phyloP scores from a whole-genome alignment of 1,139 yeast genomes.

The Yarrowia galli region DNA sequence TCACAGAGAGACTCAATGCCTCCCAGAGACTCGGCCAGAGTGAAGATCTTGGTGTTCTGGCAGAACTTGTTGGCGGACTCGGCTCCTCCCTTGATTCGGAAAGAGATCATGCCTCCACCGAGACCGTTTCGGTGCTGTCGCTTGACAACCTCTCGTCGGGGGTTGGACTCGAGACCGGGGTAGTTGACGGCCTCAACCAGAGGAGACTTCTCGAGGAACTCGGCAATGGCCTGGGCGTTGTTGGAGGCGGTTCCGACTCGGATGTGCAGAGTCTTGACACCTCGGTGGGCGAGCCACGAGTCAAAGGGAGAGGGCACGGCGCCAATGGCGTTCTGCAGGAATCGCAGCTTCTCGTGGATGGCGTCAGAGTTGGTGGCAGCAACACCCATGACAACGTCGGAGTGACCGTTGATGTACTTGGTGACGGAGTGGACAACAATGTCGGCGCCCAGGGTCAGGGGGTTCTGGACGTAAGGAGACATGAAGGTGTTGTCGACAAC shows the following conservation, averaged over 20 bases:
- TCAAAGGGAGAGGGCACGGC: conserved; percentile 91
- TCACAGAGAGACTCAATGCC: conserved; percentile 88
- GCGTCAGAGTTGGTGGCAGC: conserved; percentile 71
- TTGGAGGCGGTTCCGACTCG: conserved; percentile 74
- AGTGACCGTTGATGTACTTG: conserved; percentile 90
- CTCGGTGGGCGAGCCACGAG: conserved; percentile 93
- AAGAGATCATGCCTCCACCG: conserved; percentile 93
- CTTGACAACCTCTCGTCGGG: conserved; percentile 66
- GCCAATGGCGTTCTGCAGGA: conserved; percentile 88
- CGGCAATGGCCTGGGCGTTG: conserved; percentile 76
- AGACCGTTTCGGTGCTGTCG: conserved; percentile 84
- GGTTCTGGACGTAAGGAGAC: conserved; percentile 91
- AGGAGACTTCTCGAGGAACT: conserved; percentile 61
- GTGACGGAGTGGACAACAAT: conserved; percentile 89
- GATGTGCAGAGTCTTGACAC: conserved; percentile 84
- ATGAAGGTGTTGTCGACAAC: conserved; percentile 95
- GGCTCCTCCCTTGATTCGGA: conserved; percentile 85
- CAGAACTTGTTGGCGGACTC: conserved; percentile 77
- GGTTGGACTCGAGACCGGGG: conserved; percentile 78
- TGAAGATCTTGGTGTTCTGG: conserved; percentile 75
- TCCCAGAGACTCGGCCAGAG: conserved; percentile 89
- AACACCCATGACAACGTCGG: conserved; percentile 90
- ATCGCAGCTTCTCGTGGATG: conserved; percentile 69
- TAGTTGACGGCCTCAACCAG: conserved; percentile 73
- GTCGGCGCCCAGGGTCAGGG: conserved; percentile 83